Evolutionary conservation across 768 basidiomycete species (phyloP), one percentile per base, ranked within the genome.

Genomic region (Tylopilus plumbeoviolaceoides): DNA sequence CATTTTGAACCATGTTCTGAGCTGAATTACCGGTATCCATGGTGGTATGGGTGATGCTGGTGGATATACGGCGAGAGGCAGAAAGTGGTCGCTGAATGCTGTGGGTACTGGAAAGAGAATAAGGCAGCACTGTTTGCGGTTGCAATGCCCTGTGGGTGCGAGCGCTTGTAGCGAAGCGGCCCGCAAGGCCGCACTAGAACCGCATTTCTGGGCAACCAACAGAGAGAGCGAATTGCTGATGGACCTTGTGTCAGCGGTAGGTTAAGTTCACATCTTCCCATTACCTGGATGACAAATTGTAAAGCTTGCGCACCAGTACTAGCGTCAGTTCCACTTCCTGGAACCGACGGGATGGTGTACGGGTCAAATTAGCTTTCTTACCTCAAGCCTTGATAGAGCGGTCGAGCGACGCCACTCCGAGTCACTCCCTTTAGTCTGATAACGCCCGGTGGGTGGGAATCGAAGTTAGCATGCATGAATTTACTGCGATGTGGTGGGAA

Each of bases 131-230:
- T 63, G 27, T 61, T 61, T 61, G 53, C 30, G 46, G 21, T 51
- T 62, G 60, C 60, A 39, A 33, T 45, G 18, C 18, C 2, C 7
- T 59, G 60, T 61, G 59, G 57, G 59, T 12, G 61, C 57, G 15
- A 53, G 57, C 60, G 53, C 57, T 15, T 20, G 10, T 39, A 39
- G 35, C 33, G 30, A 30, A 8, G 30, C 14, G 33, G 12, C 8
- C 33, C 14, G 33, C 33, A 8, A 30, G 30, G 25, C 56, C 60
- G 38, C 31, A 49, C 51, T 62, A 33, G 28, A 50, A 39, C 51
- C 56, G 30, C 40, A n/a, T 25, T 30, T 10, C 14, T 23, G 21
- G 38, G 15, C 36, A 0, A 42, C 23, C 9, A 25, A 21, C 27
- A 14, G 4, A 33, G n/a, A 7, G 33, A 11, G 23, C 15, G 10